Evolutionary conservation across 345 rosid species (phyloP).

Genomic region (Boechera stricta): DNA sequence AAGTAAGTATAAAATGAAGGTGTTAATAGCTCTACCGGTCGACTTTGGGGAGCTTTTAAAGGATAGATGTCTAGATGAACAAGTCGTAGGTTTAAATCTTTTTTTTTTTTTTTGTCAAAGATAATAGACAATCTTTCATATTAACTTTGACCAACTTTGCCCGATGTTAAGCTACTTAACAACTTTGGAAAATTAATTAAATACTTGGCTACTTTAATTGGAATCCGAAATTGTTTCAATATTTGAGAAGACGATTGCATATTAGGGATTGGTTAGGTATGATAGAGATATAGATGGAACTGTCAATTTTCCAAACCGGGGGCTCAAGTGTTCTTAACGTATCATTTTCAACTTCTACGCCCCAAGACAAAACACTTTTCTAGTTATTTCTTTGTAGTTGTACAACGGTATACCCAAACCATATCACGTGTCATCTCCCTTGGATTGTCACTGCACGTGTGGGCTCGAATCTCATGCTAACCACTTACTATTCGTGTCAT

Average conservation of each 20-base stretch:
- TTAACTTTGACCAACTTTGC: background rate
- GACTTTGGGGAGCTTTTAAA: background rate
- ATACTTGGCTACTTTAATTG: background rate
- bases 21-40: background rate
- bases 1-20: background rate
- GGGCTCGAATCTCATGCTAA: constrained; percentile 40
- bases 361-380: constrained; percentile 31
- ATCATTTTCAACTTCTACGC: constrained; percentile 24
- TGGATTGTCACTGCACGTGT: constrained; percentile 44
- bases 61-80: no score
- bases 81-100: no score
- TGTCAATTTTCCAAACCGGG: constrained; percentile 13
- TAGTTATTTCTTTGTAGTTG: constrained; percentile 39
- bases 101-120: background rate
- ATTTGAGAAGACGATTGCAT: background rate
- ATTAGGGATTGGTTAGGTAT: constrained; percentile 21
- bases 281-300: constrained; percentile 22
- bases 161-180: background rate
- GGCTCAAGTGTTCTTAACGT: constrained; percentile 19
- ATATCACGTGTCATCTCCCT: constrained; percentile 39
- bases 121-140: background rate
- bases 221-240: background rate
- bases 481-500: constrained; percentile 44
- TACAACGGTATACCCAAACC: constrained; percentile 34
- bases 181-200: background rate